Base-by-base conservation (phyloP, 306 rosid genomes). In the Corylus avellana region DNA sequence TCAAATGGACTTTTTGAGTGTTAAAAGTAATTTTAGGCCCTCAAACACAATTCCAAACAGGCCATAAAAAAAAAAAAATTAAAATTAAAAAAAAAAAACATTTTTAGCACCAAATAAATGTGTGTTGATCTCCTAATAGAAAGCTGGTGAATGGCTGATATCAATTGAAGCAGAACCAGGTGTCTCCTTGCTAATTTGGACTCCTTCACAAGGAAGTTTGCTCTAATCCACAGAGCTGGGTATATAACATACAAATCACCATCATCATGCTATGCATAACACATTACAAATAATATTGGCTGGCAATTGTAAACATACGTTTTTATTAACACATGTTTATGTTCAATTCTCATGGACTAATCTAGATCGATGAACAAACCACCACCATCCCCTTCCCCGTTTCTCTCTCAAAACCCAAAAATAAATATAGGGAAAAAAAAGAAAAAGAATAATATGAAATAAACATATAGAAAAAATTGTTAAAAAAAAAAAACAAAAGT, bases 401-500 rank as follows among this genome's bases (percentile, higher is more conserved):
- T 27, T 13, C 50, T 4, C 64, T 51, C 51, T 37, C 62, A 53
- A 14, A n/a, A 49, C 27, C 3, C 27, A 29, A 39, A 47, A 37
- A 37, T n/a, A n/a, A n/a, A n/a, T n/a, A 17, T 1, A 12, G n/a
- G 14, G 48, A n/a, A 50, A 57, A 22, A 39, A 68, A 42, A 42
- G 46, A 42, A 29, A 29, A 29, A 39, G 7, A 42, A 42, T 42
- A 39, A 51, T 18, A 42, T 32, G 16, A 67, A 70, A 56, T 18
- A 71, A 18, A 79, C 70, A 78, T 5, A 47, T 25, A 66, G n/a
- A 27, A 54, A 51, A 29, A 27, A 62, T n/a, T n/a, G n/a, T n/a
- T n/a, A 51, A 39, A 18, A 29, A 67, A 16, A 47, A 6, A 12
- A 50, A 12, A 13, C 9, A 42, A 12, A 69, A 69, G 32, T 72